phyloP scores from a whole-genome alignment of 2,329 filamentous ascomycete species.

The Aspergillus ochraceus region DNA sequence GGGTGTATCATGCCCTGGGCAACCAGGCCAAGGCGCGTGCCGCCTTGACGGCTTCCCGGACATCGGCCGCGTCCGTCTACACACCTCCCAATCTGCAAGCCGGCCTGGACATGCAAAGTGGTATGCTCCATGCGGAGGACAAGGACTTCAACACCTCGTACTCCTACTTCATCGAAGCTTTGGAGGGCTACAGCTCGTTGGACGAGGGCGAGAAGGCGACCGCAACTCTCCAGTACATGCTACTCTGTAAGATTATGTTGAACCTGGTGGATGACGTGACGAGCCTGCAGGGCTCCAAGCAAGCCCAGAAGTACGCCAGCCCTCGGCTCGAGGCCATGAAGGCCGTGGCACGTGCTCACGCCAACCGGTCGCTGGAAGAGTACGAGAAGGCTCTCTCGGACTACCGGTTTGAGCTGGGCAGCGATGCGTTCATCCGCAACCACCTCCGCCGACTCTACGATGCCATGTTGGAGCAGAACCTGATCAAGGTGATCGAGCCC shows the following conservation, averaged over 20 bases:
- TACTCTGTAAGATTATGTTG: conserved; percentile 99
- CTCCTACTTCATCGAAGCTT: conserved; percentile 98
- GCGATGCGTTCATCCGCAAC: conserved; percentile 94
- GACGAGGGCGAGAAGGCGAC: conserved; percentile 88
- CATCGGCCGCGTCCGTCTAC: conserved; percentile 94
- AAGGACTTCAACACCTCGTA: conserved; percentile 98
- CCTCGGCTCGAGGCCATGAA: conserved; percentile 99
- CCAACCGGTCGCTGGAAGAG: conserved; percentile 92
- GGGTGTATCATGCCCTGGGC: conserved; percentile 94
- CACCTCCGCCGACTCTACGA: conserved; percentile 95
- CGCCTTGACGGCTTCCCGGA: conserved; percentile 89
- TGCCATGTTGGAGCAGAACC: conserved; percentile 98
- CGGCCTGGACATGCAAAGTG: conserved; percentile 97
- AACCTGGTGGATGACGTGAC: conserved; percentile 97
- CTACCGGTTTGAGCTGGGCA: conserved; percentile 90
- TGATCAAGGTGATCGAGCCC: conserved; percentile 99
- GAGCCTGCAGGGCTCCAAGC: conserved; percentile 90
- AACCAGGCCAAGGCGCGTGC: conserved; percentile 96
- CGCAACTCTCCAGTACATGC: conserved; percentile 98
- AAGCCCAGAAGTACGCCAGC: conserved; percentile 92
- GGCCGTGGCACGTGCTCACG: conserved; percentile 91
- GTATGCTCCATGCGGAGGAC: conserved; percentile 97
- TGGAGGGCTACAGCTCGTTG: conserved; percentile 93
- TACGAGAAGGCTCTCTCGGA: conserved; percentile 90
- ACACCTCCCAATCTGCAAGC: conserved; percentile 93